Base-by-base conservation (phyloP, 176 grass and related monocot species). In the Themeda triandra region DNA sequence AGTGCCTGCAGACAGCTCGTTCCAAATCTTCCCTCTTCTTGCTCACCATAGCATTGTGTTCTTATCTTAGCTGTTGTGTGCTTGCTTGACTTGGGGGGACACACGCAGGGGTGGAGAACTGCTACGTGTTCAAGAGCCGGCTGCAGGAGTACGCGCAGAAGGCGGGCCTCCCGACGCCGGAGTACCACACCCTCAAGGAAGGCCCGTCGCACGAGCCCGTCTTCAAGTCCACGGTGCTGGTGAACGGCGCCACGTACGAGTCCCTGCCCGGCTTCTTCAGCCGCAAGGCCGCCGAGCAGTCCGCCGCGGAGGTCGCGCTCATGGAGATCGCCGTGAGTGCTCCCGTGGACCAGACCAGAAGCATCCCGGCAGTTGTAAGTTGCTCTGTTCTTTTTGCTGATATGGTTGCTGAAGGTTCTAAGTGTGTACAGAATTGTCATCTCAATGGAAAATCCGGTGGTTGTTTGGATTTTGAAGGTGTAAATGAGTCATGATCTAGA, bases 81-180 rank as follows among this genome's bases (percentile, higher is more conserved):
- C 65, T 42, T 45, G 2, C 66, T 56, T 87, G 25, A 46, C 70
- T 83, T 69, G 27, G 49, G 36, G 36, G 33, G 41, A n/a, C n/a
- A n/a, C n/a, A n/a, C 28, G 2, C 76, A 98, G 96, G 91, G 79
- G 91, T 99, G 17, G 89, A 88, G 35, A 99, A 93, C 53, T 96
- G 96, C 67, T 92, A 99, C 75, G 93, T 99, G 13, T 96, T 99
- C 81, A 96, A 99, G 88, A 96, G 96, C 87, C 83, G 96, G 15
- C 73, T 96, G 66, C 96, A 99, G 78, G 96, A 96, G 71, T 94
- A 96, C 28, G 91, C 82, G 8, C 93, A 96, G 70, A 99, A 85
- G 83, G 88, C 79, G 8, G 87, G 88, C 6, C 80, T 99, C 30
- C 87, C 59, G 2, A 92, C 93, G 29, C 96, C 96, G 1, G 96